Base-by-base conservation (phyloP, 1,284 basidiomycete species). In the Mycena citricolor region DNA sequence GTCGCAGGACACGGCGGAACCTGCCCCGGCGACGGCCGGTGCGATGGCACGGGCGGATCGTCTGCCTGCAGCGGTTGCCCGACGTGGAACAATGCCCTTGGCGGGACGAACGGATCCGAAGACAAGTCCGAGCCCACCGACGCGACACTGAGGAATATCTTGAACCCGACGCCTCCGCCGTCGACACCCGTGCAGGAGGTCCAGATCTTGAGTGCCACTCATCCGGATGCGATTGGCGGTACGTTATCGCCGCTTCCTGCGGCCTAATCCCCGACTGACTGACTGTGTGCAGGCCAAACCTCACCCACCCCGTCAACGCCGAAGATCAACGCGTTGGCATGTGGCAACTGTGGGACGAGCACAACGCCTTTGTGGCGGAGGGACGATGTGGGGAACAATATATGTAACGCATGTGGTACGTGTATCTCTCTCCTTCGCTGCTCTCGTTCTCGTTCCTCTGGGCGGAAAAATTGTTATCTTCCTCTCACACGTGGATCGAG, bases 301-400 rank as follows among this genome's bases (percentile, higher is more conserved):
- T n/a, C n/a, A n/a, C n/a, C n/a, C 25, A 2, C 33, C 13, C 20
- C 19, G 4, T 25, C 32, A 14, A 35, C 28, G 13, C 26, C 32
- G 24, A 49, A 49, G 44, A 85, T 92, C 29, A 90, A 90, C 45
- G 90, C 86, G 13, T 67, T 94, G 59, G 84, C 84, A 61, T 97
- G 93, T 67, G 81, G 87, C 31, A 93, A 94, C 64, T 97, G 93
- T 65, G 88, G 89, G 14, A 95, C 93, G 31, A 92, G 88, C 63
- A 95, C 94, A 32, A 97, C 93, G 1, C 93, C 93, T 11, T 71
- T 97, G 5, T 97, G 93, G 93, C 73, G 93, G 59, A 74, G 93
- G 57, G 94, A 97, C 60, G 93, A 94, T 61, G 88, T 92, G 49
- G 93, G 93, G 39, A 89, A 94, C 69, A 92, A 90, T 64, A 90